Percentiles rank a stretch among this genome's conserved stretches.
phyloP scores from a whole-genome alignment of 1,284 basidiomycete genomes.

The Exobasidium cylindrosporum region DNA sequence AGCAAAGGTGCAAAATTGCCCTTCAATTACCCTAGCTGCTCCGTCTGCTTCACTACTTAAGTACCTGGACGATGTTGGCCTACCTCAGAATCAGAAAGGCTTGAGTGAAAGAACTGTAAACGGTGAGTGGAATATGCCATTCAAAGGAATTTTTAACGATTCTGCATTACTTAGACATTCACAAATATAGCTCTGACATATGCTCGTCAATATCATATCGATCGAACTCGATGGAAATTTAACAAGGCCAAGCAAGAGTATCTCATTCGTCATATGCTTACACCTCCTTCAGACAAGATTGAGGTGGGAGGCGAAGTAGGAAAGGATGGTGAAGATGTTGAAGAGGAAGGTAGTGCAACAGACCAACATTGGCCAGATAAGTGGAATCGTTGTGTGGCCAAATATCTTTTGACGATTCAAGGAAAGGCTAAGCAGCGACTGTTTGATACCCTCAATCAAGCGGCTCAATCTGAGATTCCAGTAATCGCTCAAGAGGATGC shows the following conservation, averaged over 20 bases:
- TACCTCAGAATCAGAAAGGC: not conserved
- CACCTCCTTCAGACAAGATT: not conserved
- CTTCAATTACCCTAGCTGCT: too few relatives aligned
- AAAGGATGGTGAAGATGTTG: not conserved
- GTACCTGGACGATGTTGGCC: not conserved
- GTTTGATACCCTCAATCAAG: not conserved
- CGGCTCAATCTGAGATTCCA: not conserved
- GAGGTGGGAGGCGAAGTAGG: not conserved
- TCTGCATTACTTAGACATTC: too few relatives aligned
- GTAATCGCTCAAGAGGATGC: not conserved
- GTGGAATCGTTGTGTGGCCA: conserved; percentile 1
- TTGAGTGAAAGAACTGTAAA: not conserved
- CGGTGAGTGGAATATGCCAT: not conserved
- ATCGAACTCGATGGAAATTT: conserved; percentile 24
- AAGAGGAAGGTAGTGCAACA: not conserved
- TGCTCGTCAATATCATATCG: conserved; percentile 16
- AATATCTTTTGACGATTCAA: conserved; percentile 5
- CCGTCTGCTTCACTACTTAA: not conserved
- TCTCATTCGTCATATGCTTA: conserved; percentile 22
- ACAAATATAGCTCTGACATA: conserved; percentile 21
- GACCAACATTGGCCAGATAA: not conserved
- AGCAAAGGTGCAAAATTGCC: too few relatives aligned
- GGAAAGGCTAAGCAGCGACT: conserved; percentile 6
- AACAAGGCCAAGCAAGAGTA: conserved; percentile 27
- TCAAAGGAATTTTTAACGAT: too few relatives aligned